These are phyloP conservation scores for Suhomyces sp. DNA, from an alignment of 805 yeast genomes.

Conservation along the genomic window DNA sequence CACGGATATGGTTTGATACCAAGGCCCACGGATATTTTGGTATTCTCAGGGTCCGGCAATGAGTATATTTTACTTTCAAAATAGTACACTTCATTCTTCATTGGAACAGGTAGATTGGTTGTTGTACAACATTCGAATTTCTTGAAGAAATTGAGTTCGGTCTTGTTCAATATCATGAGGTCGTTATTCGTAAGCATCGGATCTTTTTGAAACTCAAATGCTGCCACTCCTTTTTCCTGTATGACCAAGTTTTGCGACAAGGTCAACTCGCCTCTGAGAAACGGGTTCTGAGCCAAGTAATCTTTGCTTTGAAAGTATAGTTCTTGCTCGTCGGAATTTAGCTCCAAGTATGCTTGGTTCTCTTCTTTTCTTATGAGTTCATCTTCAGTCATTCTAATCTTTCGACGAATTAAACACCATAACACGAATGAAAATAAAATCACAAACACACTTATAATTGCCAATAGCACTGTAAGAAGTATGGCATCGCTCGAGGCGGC, in stretches of 20 bases:
- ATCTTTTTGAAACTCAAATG: conserved; percentile 80
- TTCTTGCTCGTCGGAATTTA: conserved; percentile 68
- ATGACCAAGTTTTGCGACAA: conserved; percentile 62
- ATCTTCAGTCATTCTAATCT: conserved; percentile 40
- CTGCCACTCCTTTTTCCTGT: conserved; percentile 84
- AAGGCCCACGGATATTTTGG: conserved; percentile 70
- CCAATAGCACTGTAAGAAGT: neutral
- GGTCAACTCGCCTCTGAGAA: conserved; percentile 41
- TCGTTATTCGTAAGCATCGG: conserved; percentile 53
- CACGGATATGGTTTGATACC: conserved; percentile 89
- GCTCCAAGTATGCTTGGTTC: conserved; percentile 52
- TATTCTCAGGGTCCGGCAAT: conserved; percentile 52
- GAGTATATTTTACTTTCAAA: conserved; percentile 85
- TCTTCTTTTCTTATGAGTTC: conserved; percentile 59
- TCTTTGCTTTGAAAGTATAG: conserved; percentile 65
- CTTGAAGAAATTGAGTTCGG: conserved; percentile 56
- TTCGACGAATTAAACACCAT: conserved; percentile 1
- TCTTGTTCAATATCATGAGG: conserved; percentile 60
- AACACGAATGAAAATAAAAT: neutral
- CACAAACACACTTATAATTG: neutral
- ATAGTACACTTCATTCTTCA: conserved; percentile 79
- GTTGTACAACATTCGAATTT: conserved; percentile 65
- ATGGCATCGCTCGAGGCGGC: neutral
- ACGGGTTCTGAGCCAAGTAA: conserved; percentile 32
- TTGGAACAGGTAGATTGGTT: conserved; percentile 83